phyloP scores from a whole-genome alignment of 768 basidiomycete species.

The Albatrellus ellisii region DNA sequence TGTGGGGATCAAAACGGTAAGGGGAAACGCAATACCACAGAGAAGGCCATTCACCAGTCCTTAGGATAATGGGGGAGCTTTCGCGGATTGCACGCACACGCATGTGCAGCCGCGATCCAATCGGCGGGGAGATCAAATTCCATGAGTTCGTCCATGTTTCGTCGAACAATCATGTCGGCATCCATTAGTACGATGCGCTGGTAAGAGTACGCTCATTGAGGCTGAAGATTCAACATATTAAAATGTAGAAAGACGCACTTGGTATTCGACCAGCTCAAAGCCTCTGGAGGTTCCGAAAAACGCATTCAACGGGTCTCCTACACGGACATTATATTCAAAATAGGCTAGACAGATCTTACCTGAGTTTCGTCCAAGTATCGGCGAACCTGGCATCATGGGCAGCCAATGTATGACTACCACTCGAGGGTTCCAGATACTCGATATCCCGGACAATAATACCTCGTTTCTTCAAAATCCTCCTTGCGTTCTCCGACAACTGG shows the following conservation, averaged over 20 bases:
- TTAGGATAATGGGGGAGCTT: constrained; percentile 74
- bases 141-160: constrained; percentile 74
- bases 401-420: constrained; percentile 24
- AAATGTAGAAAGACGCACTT: constrained; percentile 27
- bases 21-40: too few relatives aligned
- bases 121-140: constrained; percentile 39
- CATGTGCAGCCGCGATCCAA: constrained; percentile 81
- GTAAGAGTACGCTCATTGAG: constrained; percentile 4
- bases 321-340: too few relatives aligned
- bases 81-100: constrained; percentile 89
- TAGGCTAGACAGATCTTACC: too few relatives aligned
- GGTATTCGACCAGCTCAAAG: constrained; percentile 57
- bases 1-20: background rate
- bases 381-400: constrained; percentile 34
- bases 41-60: constrained; percentile 61
- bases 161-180: constrained; percentile 75
- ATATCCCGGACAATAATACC: constrained; percentile 49
- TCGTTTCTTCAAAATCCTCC: constrained; percentile 33
- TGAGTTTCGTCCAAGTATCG: constrained; percentile 56
- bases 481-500: constrained; percentile 22
- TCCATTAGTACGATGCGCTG: constrained; percentile 76
- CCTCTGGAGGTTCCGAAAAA: constrained; percentile 21
- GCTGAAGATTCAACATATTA: background rate
- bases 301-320: background rate
- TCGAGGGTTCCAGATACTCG: constrained; percentile 38